Conservation (phyloP, 2,329 filamentous ascomycete species). For the Monilinia fructigena region DNA sequence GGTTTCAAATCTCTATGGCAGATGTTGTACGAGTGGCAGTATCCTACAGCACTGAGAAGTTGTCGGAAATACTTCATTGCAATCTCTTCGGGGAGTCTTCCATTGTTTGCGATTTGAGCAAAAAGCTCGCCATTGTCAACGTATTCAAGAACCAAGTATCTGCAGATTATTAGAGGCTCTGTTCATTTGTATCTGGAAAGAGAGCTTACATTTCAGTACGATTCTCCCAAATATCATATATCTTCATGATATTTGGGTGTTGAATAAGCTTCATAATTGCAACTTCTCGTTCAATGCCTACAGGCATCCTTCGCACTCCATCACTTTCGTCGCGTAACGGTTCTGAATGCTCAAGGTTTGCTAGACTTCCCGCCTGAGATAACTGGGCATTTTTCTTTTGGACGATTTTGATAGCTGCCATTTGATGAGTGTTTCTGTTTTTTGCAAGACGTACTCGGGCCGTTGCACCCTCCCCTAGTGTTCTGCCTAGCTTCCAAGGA, state of each 20-base stretch:
- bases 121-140: slow-evolving; percentile 73
- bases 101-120: slow-evolving; percentile 73
- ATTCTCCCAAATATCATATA: slow-evolving; percentile 98
- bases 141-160: slow-evolving; percentile 92
- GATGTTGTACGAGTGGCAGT: slow-evolving; percentile 92
- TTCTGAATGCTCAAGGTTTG: slow-evolving; percentile 74
- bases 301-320: slow-evolving; percentile 71
- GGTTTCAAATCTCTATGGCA: slow-evolving; percentile 96
- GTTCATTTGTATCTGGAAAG: background rate
- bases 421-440: slow-evolving; percentile 73
- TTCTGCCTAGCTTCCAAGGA: slow-evolving; percentile 89
- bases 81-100: slow-evolving; percentile 74
- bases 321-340: slow-evolving; percentile 55
- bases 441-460: slow-evolving; percentile 83
- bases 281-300: slow-evolving; percentile 90
- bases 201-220: slow-evolving; percentile 79
- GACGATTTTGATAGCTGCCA: slow-evolving; percentile 93
- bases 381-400: slow-evolving; percentile 77
- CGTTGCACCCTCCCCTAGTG: slow-evolving; percentile 84
- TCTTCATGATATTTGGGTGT: slow-evolving; percentile 88
- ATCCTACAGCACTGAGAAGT: slow-evolving; percentile 86
- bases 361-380: slow-evolving; percentile 81
- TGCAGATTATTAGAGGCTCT: slow-evolving; percentile 45
- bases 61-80: slow-evolving; percentile 86
- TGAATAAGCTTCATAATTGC: slow-evolving; percentile 96